Base-by-base conservation (phyloP, 1,284 basidiomycete species). In the Fomitopsis betulina region DNA sequence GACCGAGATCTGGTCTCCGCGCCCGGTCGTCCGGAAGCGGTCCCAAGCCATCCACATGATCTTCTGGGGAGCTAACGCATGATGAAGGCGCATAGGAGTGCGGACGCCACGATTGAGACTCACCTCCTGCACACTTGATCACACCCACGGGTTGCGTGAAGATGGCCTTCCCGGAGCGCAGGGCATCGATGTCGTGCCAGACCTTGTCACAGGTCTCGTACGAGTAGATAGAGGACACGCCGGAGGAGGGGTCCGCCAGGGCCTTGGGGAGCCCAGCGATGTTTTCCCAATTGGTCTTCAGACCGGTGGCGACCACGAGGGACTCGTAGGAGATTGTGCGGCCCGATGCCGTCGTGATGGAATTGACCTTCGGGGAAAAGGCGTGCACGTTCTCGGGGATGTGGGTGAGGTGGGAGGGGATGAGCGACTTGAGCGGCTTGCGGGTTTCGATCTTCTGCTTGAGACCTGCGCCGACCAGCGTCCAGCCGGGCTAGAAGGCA, bases 31-130 rank as follows among this genome's bases (percentile, higher is more conserved):
- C 56, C 79, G 77, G 68, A 81, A 93, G 52, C 85, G 77, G 67
- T 93, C 90, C 87, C 88, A 90, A 52, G 93, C 90, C 91, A 95
- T 94, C 91, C 94, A 96, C 86, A 94, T 92, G 63, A 96, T 91
- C 75, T 96, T 96, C 70, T 94, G 92, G 19, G 93, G 93, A 15
- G 92, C 93, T 93, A 64, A 8, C 4, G 12, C 42, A 9, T 25
- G 45, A 12, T 47, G 45, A 47, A 25, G 45, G 3, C 1, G 15
- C 23, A 27, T n/a, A 21, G 23, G 40, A 21, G 25, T 21, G 13
- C 33, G 5, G 42, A 17, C 37, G 42, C 45, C 21, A 27, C 17
- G 21, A 35, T 13, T 33, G 13, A n/a, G 13, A 60, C 75, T 63
- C 65, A 88, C 89, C 94, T 73, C 96, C 96, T 56, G 95, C 92